Evolutionary conservation across 345 rosid species (phyloP).

Genomic region (Gossypium rotundifolium): DNA sequence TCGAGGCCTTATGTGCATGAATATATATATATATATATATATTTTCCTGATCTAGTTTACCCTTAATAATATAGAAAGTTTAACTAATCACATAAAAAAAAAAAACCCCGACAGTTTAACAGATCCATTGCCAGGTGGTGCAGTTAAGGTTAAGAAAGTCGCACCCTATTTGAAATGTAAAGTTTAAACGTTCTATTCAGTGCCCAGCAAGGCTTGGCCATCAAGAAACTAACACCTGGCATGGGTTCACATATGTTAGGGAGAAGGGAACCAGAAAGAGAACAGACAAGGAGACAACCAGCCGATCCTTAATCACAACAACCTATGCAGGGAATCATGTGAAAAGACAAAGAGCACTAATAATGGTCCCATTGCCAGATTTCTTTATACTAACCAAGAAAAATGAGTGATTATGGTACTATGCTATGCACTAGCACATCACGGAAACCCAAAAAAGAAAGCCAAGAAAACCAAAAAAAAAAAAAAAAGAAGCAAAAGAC

Average conservation of each 20-base stretch:
- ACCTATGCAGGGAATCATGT: slow-evolving; percentile 33
- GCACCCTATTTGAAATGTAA: not conserved
- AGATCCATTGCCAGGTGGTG: slow-evolving; percentile 22
- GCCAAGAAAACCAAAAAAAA: not conserved
- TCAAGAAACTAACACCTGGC: slow-evolving; percentile 36
- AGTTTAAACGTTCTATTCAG: slow-evolving; percentile 13
- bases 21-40: not conserved
- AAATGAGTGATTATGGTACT: slow-evolving; percentile 15
- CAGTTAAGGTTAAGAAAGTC: slow-evolving; percentile 24
- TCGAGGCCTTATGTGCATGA: slow-evolving; percentile 7
- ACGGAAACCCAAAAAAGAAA: slow-evolving; percentile 26
- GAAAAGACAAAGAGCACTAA: slow-evolving; percentile 13
- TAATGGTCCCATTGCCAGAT: slow-evolving; percentile 22
- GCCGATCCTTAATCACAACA: slow-evolving; percentile 38
- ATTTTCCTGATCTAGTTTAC: not conserved
- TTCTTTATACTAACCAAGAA: slow-evolving; percentile 41
- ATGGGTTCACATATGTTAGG: slow-evolving; percentile 34
- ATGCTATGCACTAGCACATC: slow-evolving; percentile 12
- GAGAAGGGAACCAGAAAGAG: slow-evolving; percentile 65
- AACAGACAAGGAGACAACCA: slow-evolving; percentile 69
- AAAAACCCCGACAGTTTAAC: slow-evolving; percentile 17
- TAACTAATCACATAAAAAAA: not conserved
- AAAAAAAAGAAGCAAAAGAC: not conserved
- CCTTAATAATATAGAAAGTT: not conserved
- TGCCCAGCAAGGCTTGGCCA: slow-evolving; percentile 24